Base-by-base conservation (phyloP, 2,329 filamentous ascomycete species). In the Talaromyces sp. region DNA sequence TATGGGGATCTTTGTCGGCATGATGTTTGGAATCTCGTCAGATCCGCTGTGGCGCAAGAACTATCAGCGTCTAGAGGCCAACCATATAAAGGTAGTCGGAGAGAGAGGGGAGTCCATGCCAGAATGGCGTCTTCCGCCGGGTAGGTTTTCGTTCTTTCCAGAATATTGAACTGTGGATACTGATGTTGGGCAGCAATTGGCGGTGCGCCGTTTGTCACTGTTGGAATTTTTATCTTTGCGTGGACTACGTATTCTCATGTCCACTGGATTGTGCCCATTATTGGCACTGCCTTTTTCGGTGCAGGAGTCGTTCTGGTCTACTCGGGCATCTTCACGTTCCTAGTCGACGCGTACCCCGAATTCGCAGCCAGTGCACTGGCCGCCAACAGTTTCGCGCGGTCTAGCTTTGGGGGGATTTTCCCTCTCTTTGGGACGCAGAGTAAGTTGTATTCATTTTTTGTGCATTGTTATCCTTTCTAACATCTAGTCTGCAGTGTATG, bases 151-250 rank as follows among this genome's bases (percentile, higher is more conserved):
- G 3, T 42, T 55, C 28, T 34, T 5, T 44, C 23, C 42, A 44
- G 61, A 57, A 58, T 40, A 7, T 52, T 23, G 58, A 27, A 16
- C 9, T 14, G 14, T 57, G n/a, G 40, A 50, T 50, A 27, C 44
- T 58, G n/a, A 58, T n/a, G 6, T 23, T 28, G 42, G 23, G 56
- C 55, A 77, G 77, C 87, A 23, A 89, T 93, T 57, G 73, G 82
- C 7, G 94, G 93, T n/a, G 87, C 87, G 0, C 76, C 92, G 52
- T 76, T 96, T 9, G 91, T 95, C 34, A 91, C 92, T 5, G 80
- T 90, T 61, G 91, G 91, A 6, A 78, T 98, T 16, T 96, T 97
- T 75, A 89, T 91, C 77, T 96, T 96, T 76, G 92, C 87, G 8
- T 96, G 92, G 90, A 92, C 90, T 4, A 89, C 89, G 14, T 93